Conservation (phyloP, 202 grass and related monocot species). For the Setaria italica region DNA sequence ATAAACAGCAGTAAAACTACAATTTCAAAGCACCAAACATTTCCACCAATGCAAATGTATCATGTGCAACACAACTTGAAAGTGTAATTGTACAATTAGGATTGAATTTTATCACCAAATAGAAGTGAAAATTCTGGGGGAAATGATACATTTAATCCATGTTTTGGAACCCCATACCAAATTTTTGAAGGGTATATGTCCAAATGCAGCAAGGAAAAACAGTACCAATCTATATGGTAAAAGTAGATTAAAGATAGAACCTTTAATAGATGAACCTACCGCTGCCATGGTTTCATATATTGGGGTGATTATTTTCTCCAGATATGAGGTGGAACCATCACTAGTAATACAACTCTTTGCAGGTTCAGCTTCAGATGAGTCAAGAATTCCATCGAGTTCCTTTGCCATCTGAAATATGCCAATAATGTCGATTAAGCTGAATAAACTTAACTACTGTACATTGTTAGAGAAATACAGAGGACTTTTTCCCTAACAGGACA, state of each 20-base stretch:
- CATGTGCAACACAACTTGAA: not conserved
- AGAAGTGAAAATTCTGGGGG: not conserved
- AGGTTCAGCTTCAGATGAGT: conserved; percentile 77
- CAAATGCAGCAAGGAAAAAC: conserved; percentile 26
- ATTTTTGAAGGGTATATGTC: not conserved
- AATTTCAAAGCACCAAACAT: not conserved
- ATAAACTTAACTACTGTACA: conserved; percentile 3
- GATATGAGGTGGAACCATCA: conserved; percentile 68
- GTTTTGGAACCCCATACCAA: not conserved
- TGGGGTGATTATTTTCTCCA: conserved; percentile 79
- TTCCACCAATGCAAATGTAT: not conserved
- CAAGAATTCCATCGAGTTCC: conserved; percentile 87
- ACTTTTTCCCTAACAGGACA: conserved; percentile 8
- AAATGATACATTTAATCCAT: not conserved
- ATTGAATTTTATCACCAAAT: not conserved
- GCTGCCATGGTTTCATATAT: conserved; percentile 80
- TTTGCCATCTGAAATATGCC: conserved; percentile 85
- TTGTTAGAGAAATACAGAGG: conserved; percentile 34
- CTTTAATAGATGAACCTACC: conserved; percentile 58
- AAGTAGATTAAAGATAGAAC: conserved; percentile 42
- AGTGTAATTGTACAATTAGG: not conserved
- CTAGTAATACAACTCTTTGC: conserved; percentile 63
- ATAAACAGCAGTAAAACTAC: conserved; percentile 9
- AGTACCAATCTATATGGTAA: conserved; percentile 34
- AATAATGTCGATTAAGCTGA: conserved; percentile 32